Conservation (phyloP, 805 yeast species). For the Pichia gijzeniarum region DNA sequence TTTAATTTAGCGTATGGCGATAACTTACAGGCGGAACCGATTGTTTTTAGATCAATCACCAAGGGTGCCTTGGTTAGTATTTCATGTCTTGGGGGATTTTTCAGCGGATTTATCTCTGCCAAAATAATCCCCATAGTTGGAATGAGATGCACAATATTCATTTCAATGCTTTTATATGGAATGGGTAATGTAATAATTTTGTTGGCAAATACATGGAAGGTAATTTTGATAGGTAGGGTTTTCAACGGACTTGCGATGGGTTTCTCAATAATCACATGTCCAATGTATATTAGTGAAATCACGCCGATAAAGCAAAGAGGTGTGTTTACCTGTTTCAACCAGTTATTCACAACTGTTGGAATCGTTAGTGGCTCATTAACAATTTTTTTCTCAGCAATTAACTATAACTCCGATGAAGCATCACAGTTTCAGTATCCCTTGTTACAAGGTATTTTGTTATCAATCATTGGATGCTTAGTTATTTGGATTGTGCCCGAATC, state of each 20-base stretch:
- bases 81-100: constrained; percentile 28
- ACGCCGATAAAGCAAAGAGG: constrained; percentile 29
- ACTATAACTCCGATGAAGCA: constrained; percentile 2
- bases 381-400: constrained; percentile 16
- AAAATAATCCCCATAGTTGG: constrained; percentile 24
- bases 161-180: constrained; percentile 19
- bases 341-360: constrained; percentile 31
- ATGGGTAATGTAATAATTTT: constrained; percentile 19
- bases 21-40: constrained; percentile 1
- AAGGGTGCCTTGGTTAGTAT: constrained; percentile 28
- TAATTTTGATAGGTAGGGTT: constrained; percentile 25
- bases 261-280: constrained; percentile 28
- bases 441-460: constrained; percentile 13
- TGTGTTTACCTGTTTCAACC: constrained; percentile 27
- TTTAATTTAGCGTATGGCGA: constrained; percentile 25
- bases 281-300: constrained; percentile 33
- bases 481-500: constrained; percentile 32
- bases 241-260: constrained; percentile 30
- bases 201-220: constrained; percentile 19
- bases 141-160: constrained; percentile 19
- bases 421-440: constrained; percentile 23
- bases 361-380: constrained; percentile 28
- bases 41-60: constrained; percentile 18
- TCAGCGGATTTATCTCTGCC: constrained; percentile 28
- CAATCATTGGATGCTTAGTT: constrained; percentile 6